phyloP scores from a whole-genome alignment of 176 grass and related monocot genomes.

The Aechmea fasciata region DNA sequence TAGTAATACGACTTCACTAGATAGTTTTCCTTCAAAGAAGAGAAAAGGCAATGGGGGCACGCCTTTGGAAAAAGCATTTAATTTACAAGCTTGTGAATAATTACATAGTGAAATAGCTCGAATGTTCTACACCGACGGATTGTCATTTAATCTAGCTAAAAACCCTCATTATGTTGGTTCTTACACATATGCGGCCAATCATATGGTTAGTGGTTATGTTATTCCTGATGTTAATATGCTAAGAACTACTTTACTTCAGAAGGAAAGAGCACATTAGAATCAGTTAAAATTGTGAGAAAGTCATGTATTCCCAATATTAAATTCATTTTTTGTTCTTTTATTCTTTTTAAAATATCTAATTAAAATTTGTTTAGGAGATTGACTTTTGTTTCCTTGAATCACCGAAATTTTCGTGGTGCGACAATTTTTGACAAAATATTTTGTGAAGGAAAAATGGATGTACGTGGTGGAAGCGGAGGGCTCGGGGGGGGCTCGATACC shows the following conservation, averaged over 20 bases:
- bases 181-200: background rate
- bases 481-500: no score
- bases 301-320: no score
- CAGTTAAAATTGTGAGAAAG: no score
- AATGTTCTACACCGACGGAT: background rate
- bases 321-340: no score
- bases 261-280: slow-evolving; percentile 6
- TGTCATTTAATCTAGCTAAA: slow-evolving; percentile 14
- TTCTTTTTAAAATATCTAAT: no score
- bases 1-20: background rate
- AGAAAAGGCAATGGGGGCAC: background rate
- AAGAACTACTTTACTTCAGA: slow-evolving; percentile 14
- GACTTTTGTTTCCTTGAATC: no score
- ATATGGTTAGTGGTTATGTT: background rate
- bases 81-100: background rate
- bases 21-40: background rate
- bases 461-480: no score
- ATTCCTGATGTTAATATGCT: slow-evolving; percentile 3
- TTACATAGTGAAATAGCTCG: background rate
- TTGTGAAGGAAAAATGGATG: no score
- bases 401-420: no score
- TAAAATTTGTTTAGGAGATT: no score
- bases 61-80: background rate
- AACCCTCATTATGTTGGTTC: slow-evolving; percentile 8
- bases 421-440: no score